These are phyloP conservation scores for Purshia tridentata DNA, from an alignment of 306 rosid genomes.

Conservation along the genomic window DNA sequence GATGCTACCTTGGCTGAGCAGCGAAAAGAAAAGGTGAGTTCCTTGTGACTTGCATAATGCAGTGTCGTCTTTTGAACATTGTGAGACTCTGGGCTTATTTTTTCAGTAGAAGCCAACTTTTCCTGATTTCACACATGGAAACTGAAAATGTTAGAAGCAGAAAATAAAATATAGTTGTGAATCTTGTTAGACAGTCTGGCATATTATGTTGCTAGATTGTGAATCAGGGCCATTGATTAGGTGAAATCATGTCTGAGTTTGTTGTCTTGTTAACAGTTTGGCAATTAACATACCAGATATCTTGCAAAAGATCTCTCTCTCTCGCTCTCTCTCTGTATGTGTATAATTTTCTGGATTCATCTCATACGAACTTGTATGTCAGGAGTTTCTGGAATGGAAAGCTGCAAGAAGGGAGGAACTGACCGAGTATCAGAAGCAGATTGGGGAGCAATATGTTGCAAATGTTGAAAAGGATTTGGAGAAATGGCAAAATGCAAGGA, in stretches of 20 bases:
- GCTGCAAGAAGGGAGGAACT: conserved; percentile 86
- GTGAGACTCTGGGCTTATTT: neutral
- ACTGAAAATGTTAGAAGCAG: neutral
- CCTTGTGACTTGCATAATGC: neutral
- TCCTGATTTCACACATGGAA: neutral
- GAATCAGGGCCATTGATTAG: neutral
- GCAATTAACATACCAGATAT: neutral
- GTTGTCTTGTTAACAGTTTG: no score
- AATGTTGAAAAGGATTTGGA: conserved; percentile 93
- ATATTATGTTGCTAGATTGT: neutral
- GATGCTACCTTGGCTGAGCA: conserved; percentile 49
- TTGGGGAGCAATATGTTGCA: conserved; percentile 80
- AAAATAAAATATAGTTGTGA: neutral
- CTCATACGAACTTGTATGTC: conserved; percentile 17
- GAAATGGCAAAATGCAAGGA: conserved; percentile 94
- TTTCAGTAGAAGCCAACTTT: neutral
- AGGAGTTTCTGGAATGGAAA: conserved; percentile 88
- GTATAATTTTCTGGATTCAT: neutral
- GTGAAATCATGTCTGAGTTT: neutral
- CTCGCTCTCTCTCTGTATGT: neutral
- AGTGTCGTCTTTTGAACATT: neutral
- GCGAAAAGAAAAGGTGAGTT: conserved; percentile 75
- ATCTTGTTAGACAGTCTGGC: neutral
- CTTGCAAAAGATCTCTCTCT: no score
- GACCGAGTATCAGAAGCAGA: conserved; percentile 76